Percentiles rank a stretch among this genome's conserved stretches.
These are phyloP conservation scores for Dactylorhiza incarnata DNA, from an alignment of 106 monocot genomes.

Conservation along the genomic window DNA sequence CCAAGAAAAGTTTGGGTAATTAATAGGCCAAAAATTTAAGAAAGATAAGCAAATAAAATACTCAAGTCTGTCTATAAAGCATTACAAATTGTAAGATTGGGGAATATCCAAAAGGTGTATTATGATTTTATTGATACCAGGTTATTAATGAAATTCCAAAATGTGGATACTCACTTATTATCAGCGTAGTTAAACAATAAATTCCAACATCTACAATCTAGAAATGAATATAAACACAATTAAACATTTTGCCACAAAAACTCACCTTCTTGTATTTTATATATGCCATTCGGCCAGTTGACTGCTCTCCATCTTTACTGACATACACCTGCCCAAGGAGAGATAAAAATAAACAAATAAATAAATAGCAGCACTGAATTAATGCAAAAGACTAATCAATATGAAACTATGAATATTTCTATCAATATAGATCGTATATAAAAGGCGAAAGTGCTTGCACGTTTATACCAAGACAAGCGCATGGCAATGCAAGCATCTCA, in stretches of 20 bases:
- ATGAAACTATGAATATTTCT: not conserved
- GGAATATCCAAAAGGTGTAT: no score
- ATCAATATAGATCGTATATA: not conserved
- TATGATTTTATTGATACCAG: no score
- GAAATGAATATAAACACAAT: not conserved
- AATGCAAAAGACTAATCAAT: not conserved
- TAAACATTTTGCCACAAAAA: not conserved
- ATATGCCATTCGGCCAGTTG: slow-evolving; percentile 46
- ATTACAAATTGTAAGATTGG: no score
- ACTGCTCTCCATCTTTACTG: slow-evolving; percentile 38
- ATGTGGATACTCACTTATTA: no score
- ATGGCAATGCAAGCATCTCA: not conserved
- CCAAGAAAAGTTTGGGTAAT: no score
- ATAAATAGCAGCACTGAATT: not conserved
- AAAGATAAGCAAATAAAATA: no score
- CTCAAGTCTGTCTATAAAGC: no score
- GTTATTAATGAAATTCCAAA: no score
- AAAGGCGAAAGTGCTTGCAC: not conserved
- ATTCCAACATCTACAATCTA: not conserved
- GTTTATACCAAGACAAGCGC: not conserved
- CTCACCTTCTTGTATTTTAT: slow-evolving; percentile 45
- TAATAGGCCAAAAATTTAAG: no score
- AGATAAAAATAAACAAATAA: not conserved
- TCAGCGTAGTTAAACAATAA: no score
- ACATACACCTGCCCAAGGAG: slow-evolving; percentile 47